Percentiles rank a stretch among this genome's conserved stretches.
Conservation (phyloP, 2,329 filamentous ascomycete genomes). For the Pseudocercospora pini-densiflorae region DNA sequence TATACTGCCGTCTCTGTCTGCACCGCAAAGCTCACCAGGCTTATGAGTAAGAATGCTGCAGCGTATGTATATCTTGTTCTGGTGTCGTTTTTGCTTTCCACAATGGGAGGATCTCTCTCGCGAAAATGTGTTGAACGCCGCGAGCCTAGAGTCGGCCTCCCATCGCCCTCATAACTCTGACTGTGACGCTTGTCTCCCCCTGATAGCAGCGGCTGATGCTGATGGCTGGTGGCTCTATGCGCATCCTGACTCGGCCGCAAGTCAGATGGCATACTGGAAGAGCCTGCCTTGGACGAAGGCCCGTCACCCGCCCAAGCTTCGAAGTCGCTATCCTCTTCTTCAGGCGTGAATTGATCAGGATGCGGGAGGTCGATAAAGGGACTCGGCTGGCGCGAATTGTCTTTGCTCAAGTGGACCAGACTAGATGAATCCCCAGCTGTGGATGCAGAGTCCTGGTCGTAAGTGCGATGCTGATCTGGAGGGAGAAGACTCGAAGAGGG, state of each 20-base stretch:
- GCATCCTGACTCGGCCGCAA: slow-evolving; percentile 44
- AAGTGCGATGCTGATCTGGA: slow-evolving; percentile 31
- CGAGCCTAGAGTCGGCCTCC: slow-evolving; percentile 48
- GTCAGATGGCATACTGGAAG: slow-evolving; percentile 55
- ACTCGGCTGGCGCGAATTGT: slow-evolving; percentile 37
- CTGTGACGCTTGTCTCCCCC: slow-evolving; percentile 43
- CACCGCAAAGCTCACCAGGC: slow-evolving; percentile 84
- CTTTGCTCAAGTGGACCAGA: slow-evolving; percentile 36
- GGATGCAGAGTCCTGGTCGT: slow-evolving; percentile 24
- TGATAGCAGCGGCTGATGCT: slow-evolving; percentile 59
- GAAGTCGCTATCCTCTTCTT: slow-evolving; percentile 41
- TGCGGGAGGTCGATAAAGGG: slow-evolving; percentile 37
- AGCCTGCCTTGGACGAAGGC: slow-evolving; percentile 31
- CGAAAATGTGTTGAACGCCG: slow-evolving; percentile 70
- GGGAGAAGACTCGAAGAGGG: slow-evolving; percentile 24
- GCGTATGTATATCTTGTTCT: slow-evolving; percentile 86
- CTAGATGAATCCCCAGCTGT: slow-evolving; percentile 34
- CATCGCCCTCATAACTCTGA: slow-evolving; percentile 42
- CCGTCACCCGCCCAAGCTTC: slow-evolving; percentile 50
- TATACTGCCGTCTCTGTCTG: slow-evolving; percentile 97
- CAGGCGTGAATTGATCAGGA: slow-evolving; percentile 23
- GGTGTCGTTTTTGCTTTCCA: slow-evolving; percentile 65
- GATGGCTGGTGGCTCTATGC: slow-evolving; percentile 27
- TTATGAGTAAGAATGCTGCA: slow-evolving; percentile 78
- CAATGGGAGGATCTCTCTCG: slow-evolving; percentile 73